phyloP scores from a whole-genome alignment of 441 rosid genomes.

The Syzygium syzygioides region DNA sequence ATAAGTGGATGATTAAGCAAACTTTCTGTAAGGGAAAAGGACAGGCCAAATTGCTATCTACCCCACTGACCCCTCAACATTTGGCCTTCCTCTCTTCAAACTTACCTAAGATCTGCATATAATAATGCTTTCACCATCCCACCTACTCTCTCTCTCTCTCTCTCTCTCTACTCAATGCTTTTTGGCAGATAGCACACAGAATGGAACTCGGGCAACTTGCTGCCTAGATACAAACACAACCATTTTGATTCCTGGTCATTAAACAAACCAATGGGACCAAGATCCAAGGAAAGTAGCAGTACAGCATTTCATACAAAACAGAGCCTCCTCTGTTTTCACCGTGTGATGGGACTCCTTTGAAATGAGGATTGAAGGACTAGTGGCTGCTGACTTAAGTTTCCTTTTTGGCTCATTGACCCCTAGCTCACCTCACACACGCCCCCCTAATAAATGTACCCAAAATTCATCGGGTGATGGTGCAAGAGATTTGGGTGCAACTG shows the following conservation, averaged over 20 bases:
- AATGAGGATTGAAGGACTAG: background rate
- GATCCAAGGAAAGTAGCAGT: background rate
- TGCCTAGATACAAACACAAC: background rate
- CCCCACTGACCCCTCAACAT: background rate
- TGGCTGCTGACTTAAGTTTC: background rate
- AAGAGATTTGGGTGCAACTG: background rate
- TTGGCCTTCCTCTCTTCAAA: background rate
- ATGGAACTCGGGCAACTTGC: background rate
- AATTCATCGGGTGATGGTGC: background rate
- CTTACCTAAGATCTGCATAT: too few species aligned
- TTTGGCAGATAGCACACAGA: background rate
- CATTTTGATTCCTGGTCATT: background rate
- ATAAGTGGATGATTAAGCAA: background rate
- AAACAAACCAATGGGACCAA: background rate
- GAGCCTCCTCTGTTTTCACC: background rate
- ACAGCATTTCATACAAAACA: background rate
- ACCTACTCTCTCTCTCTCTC: background rate
- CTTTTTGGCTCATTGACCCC: background rate
- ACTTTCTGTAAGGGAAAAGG: background rate
- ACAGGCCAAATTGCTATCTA: slow-evolving; percentile 1
- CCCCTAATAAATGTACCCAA: background rate
- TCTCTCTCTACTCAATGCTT: background rate
- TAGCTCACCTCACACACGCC: background rate
- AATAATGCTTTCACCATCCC: background rate
- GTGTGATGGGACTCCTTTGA: background rate